Percentiles rank a stretch among this genome's conserved stretches.
These are phyloP conservation scores for Coniferiporia weirii DNA, from an alignment of 1,284 basidiomycete species.

Conservation along the genomic window DNA sequence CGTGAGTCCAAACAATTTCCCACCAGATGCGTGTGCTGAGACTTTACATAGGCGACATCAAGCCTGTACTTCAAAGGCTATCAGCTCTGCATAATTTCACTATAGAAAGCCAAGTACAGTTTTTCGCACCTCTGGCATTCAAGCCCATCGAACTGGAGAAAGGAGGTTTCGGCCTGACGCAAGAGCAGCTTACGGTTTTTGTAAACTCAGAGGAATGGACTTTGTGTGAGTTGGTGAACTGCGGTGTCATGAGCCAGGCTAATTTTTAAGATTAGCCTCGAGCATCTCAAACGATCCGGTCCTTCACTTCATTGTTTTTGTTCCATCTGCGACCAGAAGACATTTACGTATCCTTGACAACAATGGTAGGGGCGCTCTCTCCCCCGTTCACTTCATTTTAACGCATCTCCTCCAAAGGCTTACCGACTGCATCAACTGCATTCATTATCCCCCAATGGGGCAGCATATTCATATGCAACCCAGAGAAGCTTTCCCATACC, in stretches of 20 bases:
- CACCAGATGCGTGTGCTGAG: slow-evolving; percentile 17
- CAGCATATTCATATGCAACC: slow-evolving; percentile 80
- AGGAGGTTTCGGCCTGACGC: slow-evolving; percentile 53
- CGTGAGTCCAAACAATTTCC: slow-evolving; percentile 42
- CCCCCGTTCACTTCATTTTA: slow-evolving; percentile 5
- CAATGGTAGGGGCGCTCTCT: slow-evolving; percentile 37
- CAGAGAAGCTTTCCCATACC: slow-evolving; percentile 28
- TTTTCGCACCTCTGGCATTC: slow-evolving; percentile 86
- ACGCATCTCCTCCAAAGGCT: slow-evolving; percentile 29
- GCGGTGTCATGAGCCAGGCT: neutral
- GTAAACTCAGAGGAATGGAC: slow-evolving; percentile 97
- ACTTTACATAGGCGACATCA: slow-evolving; percentile 55
- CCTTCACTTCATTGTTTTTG: slow-evolving; percentile 87
- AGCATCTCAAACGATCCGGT: slow-evolving; percentile 87
- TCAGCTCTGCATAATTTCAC: slow-evolving; percentile 81
- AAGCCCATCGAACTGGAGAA: slow-evolving; percentile 43
- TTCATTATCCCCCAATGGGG: slow-evolving; percentile 97
- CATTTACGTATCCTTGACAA: slow-evolving; percentile 68
- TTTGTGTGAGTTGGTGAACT: slow-evolving; percentile 54
- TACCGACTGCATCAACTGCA: slow-evolving; percentile 46
- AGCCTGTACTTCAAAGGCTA: slow-evolving; percentile 60
- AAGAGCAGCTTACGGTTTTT: slow-evolving; percentile 84
- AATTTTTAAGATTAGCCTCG: slow-evolving; percentile 46
- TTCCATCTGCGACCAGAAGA: slow-evolving; percentile 65
- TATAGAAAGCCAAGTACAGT: slow-evolving; percentile 91